Base-by-base conservation (phyloP, 352 stramenopile genomes). In the Globisporangium nagaii region DNA sequence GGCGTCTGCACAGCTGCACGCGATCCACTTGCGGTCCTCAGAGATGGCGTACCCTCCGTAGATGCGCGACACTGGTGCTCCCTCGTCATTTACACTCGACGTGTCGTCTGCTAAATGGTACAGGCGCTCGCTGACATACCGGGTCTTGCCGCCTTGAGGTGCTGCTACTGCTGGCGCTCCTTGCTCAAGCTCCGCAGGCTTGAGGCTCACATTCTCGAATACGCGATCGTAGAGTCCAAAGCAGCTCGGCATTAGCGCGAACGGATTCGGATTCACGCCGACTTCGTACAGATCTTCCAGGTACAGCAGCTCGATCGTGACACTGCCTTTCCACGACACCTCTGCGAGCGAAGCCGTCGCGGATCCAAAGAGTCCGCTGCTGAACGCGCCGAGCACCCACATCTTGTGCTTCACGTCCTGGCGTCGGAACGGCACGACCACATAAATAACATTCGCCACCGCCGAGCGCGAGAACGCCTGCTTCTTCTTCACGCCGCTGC, bases 281-380 rank as follows among this genome's bases (percentile, higher is more conserved):
- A 82, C 72, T 54, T 85, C 75, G 49, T 84, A 85, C 46, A 91
- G 37, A 40, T 91, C 79, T 41, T 91, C 81, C 39, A 91, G 53
- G 30, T 73, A 91, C 30, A 91, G 58, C 44, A 89, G 57, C 55
- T 89, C 81, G 22, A 91, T 57, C 13, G 75, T 85, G 17, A 91
- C 67, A 17, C 75, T 86, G n/a, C 63, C 50, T 22, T 60, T 68
- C 79, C 76, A 90, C 5, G 40, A 17, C 12, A 53, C 56, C 40
- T 65, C 42, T 15, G 65, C 49, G 6, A 46, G 32, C 3, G 71
- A 56, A 3, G 44, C 52, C 36, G 22, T 73, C 50, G 31, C 59
- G 59, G 43, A 31, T 27, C 71, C 72, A 56, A 84, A 91, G 19
- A 88, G 68, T 4, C 81, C 81, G 1, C 62, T 70, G 4, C 66